Evolutionary conservation across 257 asterid species (phyloP), one percentile per base, ranked within the genome.

Genomic region (Rhazya stricta): DNA sequence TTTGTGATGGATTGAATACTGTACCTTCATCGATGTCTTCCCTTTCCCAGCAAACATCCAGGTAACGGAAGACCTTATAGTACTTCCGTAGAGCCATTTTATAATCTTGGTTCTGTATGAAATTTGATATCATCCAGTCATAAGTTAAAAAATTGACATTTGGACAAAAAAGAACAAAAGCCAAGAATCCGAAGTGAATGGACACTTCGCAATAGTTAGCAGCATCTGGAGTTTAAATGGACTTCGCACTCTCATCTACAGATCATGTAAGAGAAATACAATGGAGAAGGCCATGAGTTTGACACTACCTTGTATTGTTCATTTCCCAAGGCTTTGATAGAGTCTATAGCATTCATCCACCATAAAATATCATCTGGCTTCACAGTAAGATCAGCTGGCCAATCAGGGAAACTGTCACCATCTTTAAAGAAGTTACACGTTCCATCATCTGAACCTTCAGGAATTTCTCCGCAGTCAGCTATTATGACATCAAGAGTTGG

Each of bases 391-490:
- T 84, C 88, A 50, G 74, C 63, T 60, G 88, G 84, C 85, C 84
- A 81, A 74, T 84, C 88, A 71, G 88, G 84, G 66, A 45, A 76
- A 54, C 37, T 54, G 56, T 84, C 88, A 43, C 88, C 88, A 51
- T 84, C 85, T 71, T 84, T 81, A 51, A 84, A 84, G 69, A 81
- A 84, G 74, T 84, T 79, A 50, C 54, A 70, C 36, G 81, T 77
- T 34, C 85, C 84, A 53, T 81, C 85, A 54, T 84, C 88, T 0
- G 48, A 82, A 10, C 85, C 88, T 71, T 81, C 93, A 46, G 84
- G 85, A 76, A 91, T 81, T 85, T 91, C 97, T 43, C 97, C 97
- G 79, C 90, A 91, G 73, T 90, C 91, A 34, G 46, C 84, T 19
- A 91, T 67, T 69, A 85, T 53, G 74, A 88, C 85, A 76, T 87